A percentile compares a stretch with the other conserved stretches of the same genome.
These are phyloP conservation scores for Gossypium stocksii DNA, from an alignment of 345 rosid species.

Conservation along the genomic window DNA sequence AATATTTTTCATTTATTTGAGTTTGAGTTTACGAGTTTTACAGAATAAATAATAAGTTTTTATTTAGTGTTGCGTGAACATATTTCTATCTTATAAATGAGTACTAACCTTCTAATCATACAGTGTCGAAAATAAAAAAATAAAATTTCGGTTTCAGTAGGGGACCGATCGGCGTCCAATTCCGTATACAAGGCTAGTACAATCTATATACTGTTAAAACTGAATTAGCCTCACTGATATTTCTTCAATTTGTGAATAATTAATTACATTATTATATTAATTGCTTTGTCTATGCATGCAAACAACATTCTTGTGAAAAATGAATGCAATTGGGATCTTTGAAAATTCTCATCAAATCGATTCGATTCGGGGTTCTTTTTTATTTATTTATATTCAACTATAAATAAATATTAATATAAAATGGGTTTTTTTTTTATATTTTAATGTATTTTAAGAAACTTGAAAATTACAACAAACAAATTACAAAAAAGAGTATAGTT, in stretches of 20 bases:
- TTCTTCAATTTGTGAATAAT: background rate
- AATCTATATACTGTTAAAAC: background rate
- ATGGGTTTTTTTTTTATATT: no score
- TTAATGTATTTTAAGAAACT: no score
- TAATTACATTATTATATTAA: background rate
- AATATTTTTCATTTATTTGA: no score
- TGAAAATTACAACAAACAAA: background rate
- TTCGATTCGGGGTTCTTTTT: background rate
- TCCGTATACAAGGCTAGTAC: background rate
- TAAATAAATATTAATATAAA: no score
- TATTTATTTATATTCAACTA: no score
- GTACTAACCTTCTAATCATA: no score
- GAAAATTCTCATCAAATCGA: background rate
- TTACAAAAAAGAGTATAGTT: background rate
- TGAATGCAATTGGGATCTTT: background rate
- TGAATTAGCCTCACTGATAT: background rate
- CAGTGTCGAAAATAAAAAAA: no score
- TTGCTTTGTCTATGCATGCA: background rate
- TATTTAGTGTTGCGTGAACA: no score
- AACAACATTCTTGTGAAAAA: background rate
- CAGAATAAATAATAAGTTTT: accelerated
- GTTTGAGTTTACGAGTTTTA: no score
- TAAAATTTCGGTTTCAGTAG: background rate
- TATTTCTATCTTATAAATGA: accelerated
- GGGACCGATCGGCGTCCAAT: background rate